Conservation (phyloP, 768 basidiomycete species). For the Mycena galericulata region DNA sequence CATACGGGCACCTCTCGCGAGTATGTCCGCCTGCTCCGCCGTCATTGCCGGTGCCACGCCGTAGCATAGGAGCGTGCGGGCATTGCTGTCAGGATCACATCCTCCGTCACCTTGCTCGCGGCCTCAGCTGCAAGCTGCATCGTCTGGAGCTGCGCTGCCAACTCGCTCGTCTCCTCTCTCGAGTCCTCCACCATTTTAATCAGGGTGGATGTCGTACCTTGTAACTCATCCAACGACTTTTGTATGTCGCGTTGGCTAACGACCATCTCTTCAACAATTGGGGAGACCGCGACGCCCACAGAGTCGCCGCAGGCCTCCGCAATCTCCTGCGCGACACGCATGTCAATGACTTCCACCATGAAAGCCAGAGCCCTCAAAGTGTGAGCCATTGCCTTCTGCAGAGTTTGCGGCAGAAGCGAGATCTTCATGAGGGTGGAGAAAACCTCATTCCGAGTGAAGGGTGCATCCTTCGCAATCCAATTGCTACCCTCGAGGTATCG, state of each 20-base stretch:
- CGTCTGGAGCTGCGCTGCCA: neutral
- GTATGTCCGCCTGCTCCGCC: neutral
- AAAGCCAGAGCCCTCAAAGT: neutral
- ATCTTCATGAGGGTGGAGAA: neutral
- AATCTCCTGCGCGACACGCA: neutral
- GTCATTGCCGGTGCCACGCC: constrained; percentile 1
- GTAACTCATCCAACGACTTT: neutral
- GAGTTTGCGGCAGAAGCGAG: neutral
- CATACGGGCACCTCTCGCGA: neutral
- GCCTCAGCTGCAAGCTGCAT: neutral
- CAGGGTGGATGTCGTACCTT: neutral
- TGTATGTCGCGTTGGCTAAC: neutral
- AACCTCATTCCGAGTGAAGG: neutral
- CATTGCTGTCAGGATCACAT: neutral
- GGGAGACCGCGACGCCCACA: neutral
- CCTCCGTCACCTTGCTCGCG: neutral
- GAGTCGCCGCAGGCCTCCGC: neutral
- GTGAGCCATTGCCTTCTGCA: neutral
- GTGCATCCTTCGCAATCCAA: neutral
- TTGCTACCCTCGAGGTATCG: neutral
- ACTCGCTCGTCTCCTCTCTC: neutral
- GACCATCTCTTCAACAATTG: neutral
- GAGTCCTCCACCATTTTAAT: neutral
- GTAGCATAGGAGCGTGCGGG: neutral
- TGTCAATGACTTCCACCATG: neutral